phyloP scores from a whole-genome alignment of 2,329 filamentous ascomycete species.

The Setomelanomma holmii region DNA sequence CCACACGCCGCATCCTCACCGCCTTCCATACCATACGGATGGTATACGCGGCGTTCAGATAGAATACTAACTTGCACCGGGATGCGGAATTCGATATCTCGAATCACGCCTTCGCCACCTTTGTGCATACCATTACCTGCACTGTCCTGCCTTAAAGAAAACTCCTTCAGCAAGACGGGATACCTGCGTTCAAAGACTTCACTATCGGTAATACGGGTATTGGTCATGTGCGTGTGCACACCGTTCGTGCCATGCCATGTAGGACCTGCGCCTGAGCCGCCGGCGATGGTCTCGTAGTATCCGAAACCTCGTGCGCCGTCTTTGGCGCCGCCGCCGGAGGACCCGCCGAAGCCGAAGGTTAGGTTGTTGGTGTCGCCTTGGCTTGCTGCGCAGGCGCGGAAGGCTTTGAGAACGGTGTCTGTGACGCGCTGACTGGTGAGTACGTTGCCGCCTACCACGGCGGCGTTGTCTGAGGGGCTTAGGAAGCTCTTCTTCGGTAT shows the following conservation, averaged over 20 bases:
- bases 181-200: slow-evolving; percentile 82
- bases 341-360: slow-evolving; percentile 80
- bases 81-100: slow-evolving; percentile 82
- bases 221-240: slow-evolving; percentile 87
- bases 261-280: slow-evolving; percentile 75
- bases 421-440: slow-evolving; percentile 79
- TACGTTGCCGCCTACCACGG: slow-evolving; percentile 84
- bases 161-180: slow-evolving; percentile 75
- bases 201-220: slow-evolving; percentile 81
- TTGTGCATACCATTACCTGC: slow-evolving; percentile 70
- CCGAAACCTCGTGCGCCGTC: slow-evolving; percentile 62
- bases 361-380: slow-evolving; percentile 87
- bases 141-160: slow-evolving; percentile 68
- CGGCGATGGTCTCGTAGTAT: slow-evolving; percentile 86
- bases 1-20: slow-evolving; percentile 81
- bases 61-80: slow-evolving; percentile 81
- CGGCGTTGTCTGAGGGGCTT: slow-evolving; percentile 76
- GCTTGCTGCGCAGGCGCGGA: slow-evolving; percentile 77
- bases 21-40: slow-evolving; percentile 83
- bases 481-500: slow-evolving; percentile 78
- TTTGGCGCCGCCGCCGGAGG: slow-evolving; percentile 16
- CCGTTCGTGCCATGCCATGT: slow-evolving; percentile 76
- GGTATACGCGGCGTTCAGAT: slow-evolving; percentile 76
- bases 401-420: slow-evolving; percentile 82
- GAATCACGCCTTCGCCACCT: slow-evolving; percentile 78